Percentiles rank a stretch among this genome's conserved stretches.
phyloP scores from a whole-genome alignment of 1,139 yeast genomes.

The Pichia norvegensis region DNA sequence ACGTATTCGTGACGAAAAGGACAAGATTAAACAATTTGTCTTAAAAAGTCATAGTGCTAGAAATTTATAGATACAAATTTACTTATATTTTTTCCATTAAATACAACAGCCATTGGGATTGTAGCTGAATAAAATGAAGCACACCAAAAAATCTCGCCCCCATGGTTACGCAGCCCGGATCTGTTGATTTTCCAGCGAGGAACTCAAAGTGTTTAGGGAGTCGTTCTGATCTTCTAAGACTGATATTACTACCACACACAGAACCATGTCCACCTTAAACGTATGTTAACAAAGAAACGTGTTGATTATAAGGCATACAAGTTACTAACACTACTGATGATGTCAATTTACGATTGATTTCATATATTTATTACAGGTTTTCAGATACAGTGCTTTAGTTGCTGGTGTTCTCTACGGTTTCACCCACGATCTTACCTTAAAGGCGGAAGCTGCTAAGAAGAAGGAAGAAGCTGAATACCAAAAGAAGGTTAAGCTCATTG shows the following conservation, averaged over 20 bases:
- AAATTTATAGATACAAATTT: background rate
- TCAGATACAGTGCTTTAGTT: constrained; percentile 89
- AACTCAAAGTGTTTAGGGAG: background rate
- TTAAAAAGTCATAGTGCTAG: constrained; percentile 21
- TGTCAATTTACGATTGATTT: background rate
- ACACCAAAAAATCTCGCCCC: background rate
- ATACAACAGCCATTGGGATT: background rate
- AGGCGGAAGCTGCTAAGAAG: constrained; percentile 50
- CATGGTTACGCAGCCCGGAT: constrained; percentile 10
- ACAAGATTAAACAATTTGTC: constrained; percentile 38
- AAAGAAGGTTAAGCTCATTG: constrained; percentile 67
- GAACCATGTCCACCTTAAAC: constrained; percentile 40
- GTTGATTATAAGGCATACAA: background rate
- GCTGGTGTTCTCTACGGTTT: constrained; percentile 89
- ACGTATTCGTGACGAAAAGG: constrained; percentile 34
- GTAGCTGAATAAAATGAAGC: too few species aligned
- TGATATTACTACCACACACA: constrained; percentile 2
- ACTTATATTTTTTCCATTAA: background rate
- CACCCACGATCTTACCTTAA: constrained; percentile 68
- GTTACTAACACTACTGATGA: background rate
- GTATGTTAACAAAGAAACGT: constrained; percentile 17
- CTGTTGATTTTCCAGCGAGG: background rate
- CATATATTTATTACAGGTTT: constrained; percentile 28
- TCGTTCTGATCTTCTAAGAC: background rate
- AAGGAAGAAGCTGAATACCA: constrained; percentile 54